These are phyloP conservation scores for Corchorus olitorius DNA, from an alignment of 345 rosid genomes.

Conservation along the genomic window DNA sequence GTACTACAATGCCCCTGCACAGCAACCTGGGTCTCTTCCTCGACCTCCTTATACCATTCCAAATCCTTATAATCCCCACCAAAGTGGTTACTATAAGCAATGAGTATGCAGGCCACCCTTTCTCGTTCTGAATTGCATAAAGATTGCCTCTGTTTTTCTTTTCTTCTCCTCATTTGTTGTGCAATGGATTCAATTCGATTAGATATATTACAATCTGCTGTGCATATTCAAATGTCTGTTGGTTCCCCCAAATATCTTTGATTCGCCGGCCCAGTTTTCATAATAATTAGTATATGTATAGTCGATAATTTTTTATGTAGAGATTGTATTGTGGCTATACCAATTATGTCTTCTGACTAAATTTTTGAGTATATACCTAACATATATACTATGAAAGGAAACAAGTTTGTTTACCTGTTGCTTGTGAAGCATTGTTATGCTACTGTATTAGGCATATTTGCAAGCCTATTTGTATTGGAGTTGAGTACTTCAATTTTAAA, in stretches of 20 bases:
- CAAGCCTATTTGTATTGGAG: no score
- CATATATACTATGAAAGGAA: no score
- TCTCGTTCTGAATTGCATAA: background rate
- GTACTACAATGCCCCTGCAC: slow-evolving; percentile 72
- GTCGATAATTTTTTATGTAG: background rate
- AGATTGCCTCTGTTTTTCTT: background rate
- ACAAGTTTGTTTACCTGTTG: no score
- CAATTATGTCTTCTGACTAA: no score
- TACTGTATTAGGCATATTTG: no score
- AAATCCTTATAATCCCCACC: slow-evolving; percentile 71
- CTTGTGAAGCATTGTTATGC: no score
- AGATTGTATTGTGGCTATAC: background rate
- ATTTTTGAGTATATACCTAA: no score
- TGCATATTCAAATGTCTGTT: background rate
- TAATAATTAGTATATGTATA: background rate
- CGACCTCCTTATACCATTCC: slow-evolving; percentile 83
- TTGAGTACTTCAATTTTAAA: no score
- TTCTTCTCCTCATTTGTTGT: background rate
- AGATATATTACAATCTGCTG: slow-evolving; percentile 3
- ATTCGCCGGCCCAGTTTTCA: background rate
- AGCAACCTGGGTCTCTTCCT: slow-evolving; percentile 66
- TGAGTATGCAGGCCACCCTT: slow-evolving; percentile 24
- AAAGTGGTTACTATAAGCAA: slow-evolving; percentile 83
- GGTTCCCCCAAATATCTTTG: slow-evolving; percentile 9
- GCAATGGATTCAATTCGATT: slow-evolving; percentile 8